Evolutionary conservation across 805 yeast species (phyloP), one percentile per base, ranked within the genome.

Genomic region (Kregervanrija pseudodelftensis): DNA sequence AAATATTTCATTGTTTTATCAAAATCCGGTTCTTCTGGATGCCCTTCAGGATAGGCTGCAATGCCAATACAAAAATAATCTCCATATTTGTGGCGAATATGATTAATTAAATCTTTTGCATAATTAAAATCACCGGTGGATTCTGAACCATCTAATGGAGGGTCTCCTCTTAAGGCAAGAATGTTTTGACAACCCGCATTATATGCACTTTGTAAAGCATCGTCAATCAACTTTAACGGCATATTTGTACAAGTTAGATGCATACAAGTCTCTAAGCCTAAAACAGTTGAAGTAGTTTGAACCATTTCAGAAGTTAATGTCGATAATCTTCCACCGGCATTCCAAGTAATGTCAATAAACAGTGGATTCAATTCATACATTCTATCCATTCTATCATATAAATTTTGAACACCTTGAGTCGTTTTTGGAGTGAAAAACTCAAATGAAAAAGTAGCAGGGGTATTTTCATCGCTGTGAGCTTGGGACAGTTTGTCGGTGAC

Each of bases 391-490:
- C 99, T 76, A 64, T 93, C 98, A 68, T 90, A 91, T 47, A 93
- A 72, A 62, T 93, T 93, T 63, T 89, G 96, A 17, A 91, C 93
- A 61, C 99, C 99, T 65, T 93, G 97, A 16, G 91, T 74, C 0
- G 99, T 93, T 71, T 93, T 93, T 39, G 99, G 99, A 17, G 91
- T 96, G 64, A 93, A 93, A 68, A 87, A 93, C 72, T 93, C 99
- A 58, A 90, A 91, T 39, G 98, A 90, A 64, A 86, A 91, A 5
- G 98, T 87, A 2, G 95, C 73, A 62, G 63, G 64, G 15, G 58
- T 47, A n/a, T 39, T 32, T 5, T 39, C 53, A 30, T 54, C 57
- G 45, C 42, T 41, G 49, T 72, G 77, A 5, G 73, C 68, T 42
- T 60, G 63, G 40, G 58, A 49, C 41, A 74, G 63, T 53, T 74